Percentiles rank a stretch among this genome's conserved stretches.
Conservation (phyloP, 164 flowering plant genomes). For the Chimonanthus praecox region DNA sequence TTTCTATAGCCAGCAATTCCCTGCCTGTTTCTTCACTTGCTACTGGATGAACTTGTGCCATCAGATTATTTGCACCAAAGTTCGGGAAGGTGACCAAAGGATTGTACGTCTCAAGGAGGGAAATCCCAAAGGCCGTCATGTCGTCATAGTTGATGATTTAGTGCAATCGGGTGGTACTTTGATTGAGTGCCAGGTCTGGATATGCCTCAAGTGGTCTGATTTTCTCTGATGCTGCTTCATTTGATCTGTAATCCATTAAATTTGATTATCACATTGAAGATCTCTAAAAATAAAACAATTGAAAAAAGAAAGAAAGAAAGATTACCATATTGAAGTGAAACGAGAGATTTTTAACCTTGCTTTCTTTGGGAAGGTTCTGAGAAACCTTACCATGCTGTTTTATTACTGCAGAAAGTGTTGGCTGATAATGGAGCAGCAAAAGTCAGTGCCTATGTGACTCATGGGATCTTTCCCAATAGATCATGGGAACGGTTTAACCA, state of each 20-base stretch:
- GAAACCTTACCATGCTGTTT: not conserved
- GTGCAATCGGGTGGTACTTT: constrained; percentile 98
- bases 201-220: not conserved
- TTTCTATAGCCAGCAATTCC: not conserved
- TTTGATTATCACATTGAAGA: too few species aligned
- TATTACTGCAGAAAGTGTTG: constrained; percentile 61
- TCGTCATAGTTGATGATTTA: constrained; percentile 97
- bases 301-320: too few species aligned
- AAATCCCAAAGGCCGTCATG: constrained; percentile 85
- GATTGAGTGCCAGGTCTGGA: constrained; percentile 87
- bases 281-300: too few species aligned
- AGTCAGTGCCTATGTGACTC: constrained; percentile 97
- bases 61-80: constrained; percentile 94
- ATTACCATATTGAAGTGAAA: too few species aligned
- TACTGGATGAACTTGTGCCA: constrained; percentile 4
- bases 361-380: too few species aligned
- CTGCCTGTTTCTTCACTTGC: not conserved
- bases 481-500: constrained; percentile 87
- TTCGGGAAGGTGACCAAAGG: constrained; percentile 86
- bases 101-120: constrained; percentile 95
- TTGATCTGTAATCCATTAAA: too few species aligned
- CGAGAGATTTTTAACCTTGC: too few species aligned
- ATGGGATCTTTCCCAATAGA: constrained; percentile 87
- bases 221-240: not conserved
- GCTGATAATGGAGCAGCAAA: constrained; percentile 86